Evolutionary conservation across 176 grass and related monocot species (phyloP).

Genomic region (Avena eriantha): DNA sequence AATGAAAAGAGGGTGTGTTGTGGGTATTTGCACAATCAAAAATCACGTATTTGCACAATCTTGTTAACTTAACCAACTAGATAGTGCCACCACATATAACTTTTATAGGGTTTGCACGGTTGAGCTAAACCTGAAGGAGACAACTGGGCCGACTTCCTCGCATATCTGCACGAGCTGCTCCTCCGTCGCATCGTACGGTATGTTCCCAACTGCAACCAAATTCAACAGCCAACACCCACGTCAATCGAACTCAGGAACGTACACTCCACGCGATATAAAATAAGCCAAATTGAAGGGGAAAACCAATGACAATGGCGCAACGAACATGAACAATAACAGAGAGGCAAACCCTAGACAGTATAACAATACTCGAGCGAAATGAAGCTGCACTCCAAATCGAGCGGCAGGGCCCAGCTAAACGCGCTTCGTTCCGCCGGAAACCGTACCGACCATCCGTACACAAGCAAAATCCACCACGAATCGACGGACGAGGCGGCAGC

Average conservation of each 20-base stretch:
- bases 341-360: constrained; percentile 44
- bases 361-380: neutral
- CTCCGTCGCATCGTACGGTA: constrained; percentile 92
- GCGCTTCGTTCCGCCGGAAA: neutral
- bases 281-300: neutral
- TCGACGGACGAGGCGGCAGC: neutral
- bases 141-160: constrained; percentile 87
- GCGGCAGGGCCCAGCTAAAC: neutral
- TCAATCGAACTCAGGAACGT: constrained; percentile 18
- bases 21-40: neutral
- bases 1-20: neutral
- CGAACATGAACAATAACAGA: neutral
- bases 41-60: constrained; percentile 1
- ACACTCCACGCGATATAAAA: neutral
- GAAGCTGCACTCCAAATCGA: neutral
- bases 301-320: neutral
- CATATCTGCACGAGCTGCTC: constrained; percentile 95
- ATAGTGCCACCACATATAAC: neutral
- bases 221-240: neutral
- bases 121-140: constrained; percentile 85
- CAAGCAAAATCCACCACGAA: constrained; percentile 4
- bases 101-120: constrained; percentile 10
- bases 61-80: neutral
- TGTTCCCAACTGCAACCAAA: constrained; percentile 85
- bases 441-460: neutral